Evolutionary conservation across 192 early-diverging fungal species (phyloP), one percentile per base, ranked within the genome.

Genomic region (Geranomyces variabilis): DNA sequence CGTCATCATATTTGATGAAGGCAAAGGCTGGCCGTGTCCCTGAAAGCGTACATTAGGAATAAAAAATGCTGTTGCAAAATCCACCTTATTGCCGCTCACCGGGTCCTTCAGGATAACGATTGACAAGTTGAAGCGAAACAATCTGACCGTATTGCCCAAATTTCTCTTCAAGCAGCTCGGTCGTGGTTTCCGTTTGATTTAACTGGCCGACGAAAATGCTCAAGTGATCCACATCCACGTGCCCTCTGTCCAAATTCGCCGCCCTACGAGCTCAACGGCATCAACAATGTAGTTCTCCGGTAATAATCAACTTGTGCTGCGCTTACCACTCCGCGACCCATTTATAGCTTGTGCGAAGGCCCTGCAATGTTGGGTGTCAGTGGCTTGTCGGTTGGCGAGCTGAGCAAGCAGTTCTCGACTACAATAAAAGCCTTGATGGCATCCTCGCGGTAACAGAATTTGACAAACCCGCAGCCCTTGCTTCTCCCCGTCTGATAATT

Each of bases 151-250:
- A 90, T 30, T 57, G 44, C 5, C 67, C 63, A 77, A 92, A 92
- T 19, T 73, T 63, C 29, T 86, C 78, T 1, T 74, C 51, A 14
- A 93, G 73, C 6, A 73, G 47, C 15, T 81, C 75, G 22, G 80
- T 60, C 4, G 87, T 91, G 0, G 70, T 24, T 1, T 67, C 19
- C 0, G 69, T 61, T 19, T 76, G 81, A 46, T 89, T 87, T 13
- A 93, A 78, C 43, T 90, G 85, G 2, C 90, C 90, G 3, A 93
- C 76, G 73, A 88, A 90, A 21, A 93, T 78, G 46, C 86, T 77
- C 7, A 60, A 49, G n/a, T 79, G 81, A 53, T 90, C 87, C 36
- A 87, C 66, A 44, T 87, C 82, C 5, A 74, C 62, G 1, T 77
- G 69, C 26, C 75, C 78, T 21, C 74, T 80, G 31, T 81, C 77